phyloP scores from a whole-genome alignment of 768 basidiomycete genomes.

The Tylopilus balloui region DNA sequence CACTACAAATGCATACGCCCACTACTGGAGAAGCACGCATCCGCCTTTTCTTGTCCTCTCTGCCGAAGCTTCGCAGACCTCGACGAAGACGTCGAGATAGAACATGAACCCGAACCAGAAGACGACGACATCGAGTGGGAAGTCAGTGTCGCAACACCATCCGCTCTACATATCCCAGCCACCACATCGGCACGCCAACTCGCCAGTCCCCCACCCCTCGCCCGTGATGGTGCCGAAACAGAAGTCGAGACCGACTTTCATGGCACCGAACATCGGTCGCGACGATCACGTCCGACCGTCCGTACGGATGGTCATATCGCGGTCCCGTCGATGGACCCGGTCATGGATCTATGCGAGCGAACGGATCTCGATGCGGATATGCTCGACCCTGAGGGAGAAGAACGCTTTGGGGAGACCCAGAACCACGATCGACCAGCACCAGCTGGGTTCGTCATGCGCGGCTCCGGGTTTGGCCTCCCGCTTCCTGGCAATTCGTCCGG shows the following conservation, averaged over 20 bases:
- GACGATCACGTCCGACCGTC: conserved; percentile 21
- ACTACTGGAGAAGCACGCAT: conserved; percentile 81
- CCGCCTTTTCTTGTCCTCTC: conserved; percentile 91
- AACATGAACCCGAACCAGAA: conserved; percentile 35
- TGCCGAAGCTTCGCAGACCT: conserved; percentile 94
- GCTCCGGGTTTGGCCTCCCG: conserved; percentile 19
- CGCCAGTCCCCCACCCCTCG: conserved; percentile 21
- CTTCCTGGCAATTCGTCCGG: conserved; percentile 11
- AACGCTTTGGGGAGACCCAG: conserved; percentile 1
- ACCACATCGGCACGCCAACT: conserved; percentile 12
- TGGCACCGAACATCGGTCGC: conserved; percentile 8
- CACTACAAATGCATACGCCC: conserved; percentile 98
- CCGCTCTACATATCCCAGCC: neutral
- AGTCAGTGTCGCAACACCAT: neutral
- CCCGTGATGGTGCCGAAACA: conserved; percentile 32
- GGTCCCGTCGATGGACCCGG: conserved; percentile 5
- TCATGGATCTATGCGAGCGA: conserved; percentile 7
- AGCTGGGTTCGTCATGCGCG: conserved; percentile 8
- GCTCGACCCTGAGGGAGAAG: conserved; percentile 22
- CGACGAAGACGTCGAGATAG: conserved; percentile 89
- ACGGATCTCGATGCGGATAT: conserved; percentile 27
- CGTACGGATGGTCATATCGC: conserved; percentile 27
- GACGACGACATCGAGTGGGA: conserved; percentile 28
- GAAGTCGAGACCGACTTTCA: conserved; percentile 30
- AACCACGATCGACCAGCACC: conserved; percentile 2